These are phyloP conservation scores for Podosphaera fusca DNA, from an alignment of 2,329 filamentous ascomycete species.

Conservation along the genomic window DNA sequence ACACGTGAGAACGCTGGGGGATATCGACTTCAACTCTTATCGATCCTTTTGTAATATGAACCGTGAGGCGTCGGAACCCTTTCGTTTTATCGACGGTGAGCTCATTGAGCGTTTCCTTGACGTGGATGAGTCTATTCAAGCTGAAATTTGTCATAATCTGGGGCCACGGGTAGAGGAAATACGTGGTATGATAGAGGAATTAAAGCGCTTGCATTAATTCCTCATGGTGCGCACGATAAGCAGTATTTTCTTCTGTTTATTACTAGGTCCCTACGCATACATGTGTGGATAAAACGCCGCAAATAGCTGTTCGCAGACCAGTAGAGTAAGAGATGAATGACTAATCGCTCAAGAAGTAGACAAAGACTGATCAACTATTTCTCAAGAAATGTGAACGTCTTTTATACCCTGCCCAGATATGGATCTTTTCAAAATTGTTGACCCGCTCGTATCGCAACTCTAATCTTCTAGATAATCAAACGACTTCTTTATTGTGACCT, in stretches of 20 bases:
- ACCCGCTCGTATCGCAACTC: too few species aligned
- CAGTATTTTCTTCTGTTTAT: background rate
- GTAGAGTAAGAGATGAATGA: too few species aligned
- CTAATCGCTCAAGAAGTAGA: too few species aligned
- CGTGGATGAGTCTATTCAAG: conserved; percentile 33
- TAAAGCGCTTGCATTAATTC: conserved; percentile 34
- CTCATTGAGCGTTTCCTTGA: conserved; percentile 70
- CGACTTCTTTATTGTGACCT: too few species aligned
- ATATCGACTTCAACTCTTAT: conserved; percentile 55
- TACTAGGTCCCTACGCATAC: too few species aligned
- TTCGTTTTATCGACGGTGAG: conserved; percentile 79
- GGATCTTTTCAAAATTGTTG: too few species aligned
- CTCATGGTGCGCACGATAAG: background rate
- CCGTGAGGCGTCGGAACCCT: conserved; percentile 49
- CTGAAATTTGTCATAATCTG: conserved; percentile 27
- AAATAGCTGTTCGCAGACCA: too few species aligned
- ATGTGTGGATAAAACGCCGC: too few species aligned
- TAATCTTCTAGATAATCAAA: too few species aligned
- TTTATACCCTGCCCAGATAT: too few species aligned
- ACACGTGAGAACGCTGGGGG: conserved; percentile 43
- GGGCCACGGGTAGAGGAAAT: conserved; percentile 39
- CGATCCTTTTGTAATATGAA: conserved; percentile 60
- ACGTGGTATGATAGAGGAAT: conserved; percentile 35
- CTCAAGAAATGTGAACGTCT: too few species aligned
- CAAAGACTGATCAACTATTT: too few species aligned